Base-by-base conservation (phyloP, 768 basidiomycete species). In the Podaxis sp. region DNA sequence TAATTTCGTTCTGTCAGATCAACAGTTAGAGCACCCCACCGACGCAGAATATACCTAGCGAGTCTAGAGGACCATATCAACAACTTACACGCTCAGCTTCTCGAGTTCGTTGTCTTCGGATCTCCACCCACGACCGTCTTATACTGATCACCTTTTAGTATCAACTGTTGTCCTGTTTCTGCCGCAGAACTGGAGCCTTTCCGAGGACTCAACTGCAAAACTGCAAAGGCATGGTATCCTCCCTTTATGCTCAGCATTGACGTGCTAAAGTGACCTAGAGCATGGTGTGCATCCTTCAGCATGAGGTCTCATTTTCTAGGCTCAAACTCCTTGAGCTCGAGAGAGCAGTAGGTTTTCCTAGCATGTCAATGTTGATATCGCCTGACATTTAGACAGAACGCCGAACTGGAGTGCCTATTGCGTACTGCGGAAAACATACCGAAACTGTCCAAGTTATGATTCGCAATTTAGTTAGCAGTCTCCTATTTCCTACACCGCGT, bases 1-100 rank as follows among this genome's bases (percentile, higher is more conserved):
- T 51, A 4, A 54, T 10, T 58, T 18, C 42, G 18, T n/a, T 18
- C 2, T 44, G 11, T 44, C 14, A 89, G 87, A 51, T 86, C 86
- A 7, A 85, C 82, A 1, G 74, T 90, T 66, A 84, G 87, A 4
- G 87, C 85, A 0, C 86, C 86, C 0, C 80, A 86, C 53, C 77
- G 89, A 50, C 85, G 90, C 37, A 83, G 81, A 2, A 86, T 89
- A 23, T 91, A 91, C 64, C 83, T 83, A 10, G 81, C 89, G 4
- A 89, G 86, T 61, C 79, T 91, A 35, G 89, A 91, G 67, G 82
- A 83, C 0, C 87, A 90, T 64, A 81, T 91, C 63, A 88, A 91
- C 66, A 74, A 77, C 5, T 77, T 91, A 21, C 89, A 90, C 62
- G 74, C 78, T 10, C 84, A 85, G 63, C 67, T 90, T 16, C 70